phyloP scores from a whole-genome alignment of 306 rosid species.

The Geum urbanum region DNA sequence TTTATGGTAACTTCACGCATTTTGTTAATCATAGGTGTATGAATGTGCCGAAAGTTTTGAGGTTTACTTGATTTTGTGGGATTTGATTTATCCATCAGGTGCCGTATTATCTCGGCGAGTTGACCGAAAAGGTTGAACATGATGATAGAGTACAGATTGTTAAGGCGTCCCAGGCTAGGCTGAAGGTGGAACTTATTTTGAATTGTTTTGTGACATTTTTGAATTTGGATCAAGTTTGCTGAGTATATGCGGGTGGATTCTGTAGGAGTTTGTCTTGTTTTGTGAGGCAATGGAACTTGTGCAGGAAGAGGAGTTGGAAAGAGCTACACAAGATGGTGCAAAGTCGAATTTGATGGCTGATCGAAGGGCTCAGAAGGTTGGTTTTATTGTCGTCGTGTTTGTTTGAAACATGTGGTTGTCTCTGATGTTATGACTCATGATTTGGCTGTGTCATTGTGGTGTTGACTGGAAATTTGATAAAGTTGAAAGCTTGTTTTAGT shows the following conservation, averaged over 20 bases:
- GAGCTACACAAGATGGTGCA: slow-evolving; percentile 42
- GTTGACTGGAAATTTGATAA: slow-evolving; percentile 6
- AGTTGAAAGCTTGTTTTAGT: slow-evolving; percentile 11
- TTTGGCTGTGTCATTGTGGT: slow-evolving; percentile 10
- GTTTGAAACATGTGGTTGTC: not conserved
- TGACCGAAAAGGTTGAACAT: slow-evolving; percentile 68
- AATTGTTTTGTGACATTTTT: slow-evolving; percentile 11
- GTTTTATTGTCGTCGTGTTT: not conserved
- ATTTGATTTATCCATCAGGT: slow-evolving; percentile 46
- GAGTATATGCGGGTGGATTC: not conserved
- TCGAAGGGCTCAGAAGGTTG: slow-evolving; percentile 86
- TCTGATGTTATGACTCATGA: not conserved
- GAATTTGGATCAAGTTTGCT: not conserved
- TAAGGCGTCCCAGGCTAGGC: slow-evolving; percentile 66
- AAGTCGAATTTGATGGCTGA: slow-evolving; percentile 46
- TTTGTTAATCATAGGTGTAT: not conserved
- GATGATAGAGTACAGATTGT: slow-evolving; percentile 74
- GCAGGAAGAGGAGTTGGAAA: slow-evolving; percentile 75
- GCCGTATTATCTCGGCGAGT: slow-evolving; percentile 83
- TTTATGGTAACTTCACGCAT: slow-evolving; percentile 50
- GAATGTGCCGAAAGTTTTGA: not conserved
- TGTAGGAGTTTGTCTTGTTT: slow-evolving; percentile 78
- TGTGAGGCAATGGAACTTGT: slow-evolving; percentile 90
- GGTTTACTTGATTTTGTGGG: not conserved
- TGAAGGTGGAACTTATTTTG: slow-evolving; percentile 49